Percentiles rank a stretch among this genome's conserved stretches.
These are phyloP conservation scores for Monosporascus sp. DNA, from an alignment of 2,329 filamentous ascomycete species.

Conservation along the genomic window DNA sequence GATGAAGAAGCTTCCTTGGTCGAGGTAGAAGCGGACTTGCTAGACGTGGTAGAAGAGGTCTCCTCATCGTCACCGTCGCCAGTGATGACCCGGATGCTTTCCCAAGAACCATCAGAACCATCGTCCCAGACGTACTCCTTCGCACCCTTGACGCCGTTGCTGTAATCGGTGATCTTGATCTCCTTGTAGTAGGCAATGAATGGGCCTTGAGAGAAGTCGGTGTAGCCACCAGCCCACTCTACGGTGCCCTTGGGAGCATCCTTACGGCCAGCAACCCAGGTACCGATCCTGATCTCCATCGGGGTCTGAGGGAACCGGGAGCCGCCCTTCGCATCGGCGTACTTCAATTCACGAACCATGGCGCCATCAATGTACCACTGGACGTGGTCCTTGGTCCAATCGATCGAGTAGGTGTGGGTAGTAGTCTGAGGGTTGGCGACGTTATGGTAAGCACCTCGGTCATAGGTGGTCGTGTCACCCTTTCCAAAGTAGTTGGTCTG, in stretches of 20 bases:
- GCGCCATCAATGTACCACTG: conserved; percentile 61
- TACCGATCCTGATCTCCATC: conserved; percentile 64
- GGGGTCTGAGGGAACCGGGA: conserved; percentile 66
- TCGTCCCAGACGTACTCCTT: conserved; percentile 46
- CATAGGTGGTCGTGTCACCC: conserved; percentile 62
- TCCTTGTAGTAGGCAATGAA: conserved; percentile 53
- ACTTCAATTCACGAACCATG: conserved; percentile 55
- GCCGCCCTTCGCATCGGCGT: conserved; percentile 52
- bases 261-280: conserved; percentile 56
- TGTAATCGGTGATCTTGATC: conserved; percentile 49
- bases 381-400: conserved; percentile 61
- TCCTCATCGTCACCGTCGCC: conserved; percentile 25
- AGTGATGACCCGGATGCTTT: conserved; percentile 46
- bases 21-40: conserved; percentile 6
- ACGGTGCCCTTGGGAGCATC: conserved; percentile 65
- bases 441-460: conserved; percentile 60
- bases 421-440: conserved; percentile 47
- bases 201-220: conserved; percentile 46
- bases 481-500: conserved; percentile 85
- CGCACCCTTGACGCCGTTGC: conserved; percentile 41
- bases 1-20: neutral
- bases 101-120: conserved; percentile 42
- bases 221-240: conserved; percentile 58
- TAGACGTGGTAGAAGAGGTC: conserved; percentile 9
- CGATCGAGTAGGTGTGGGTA: conserved; percentile 61